A percentile compares a stretch with the other conserved stretches of the same genome.
Evolutionary conservation across 805 yeast species (phyloP).

Genomic region (Candida loeiensis): DNA sequence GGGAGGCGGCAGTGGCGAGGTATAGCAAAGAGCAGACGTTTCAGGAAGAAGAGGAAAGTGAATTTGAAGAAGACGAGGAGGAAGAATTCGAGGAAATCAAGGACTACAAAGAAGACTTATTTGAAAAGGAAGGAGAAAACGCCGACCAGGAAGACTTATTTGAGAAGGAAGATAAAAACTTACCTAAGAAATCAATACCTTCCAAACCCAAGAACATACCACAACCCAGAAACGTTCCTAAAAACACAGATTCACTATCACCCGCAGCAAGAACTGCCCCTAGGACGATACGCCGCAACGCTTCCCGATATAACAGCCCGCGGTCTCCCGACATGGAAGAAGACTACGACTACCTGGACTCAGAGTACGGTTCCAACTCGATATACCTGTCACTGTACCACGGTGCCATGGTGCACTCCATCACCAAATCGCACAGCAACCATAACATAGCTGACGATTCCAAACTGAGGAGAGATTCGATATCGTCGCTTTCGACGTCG

Average conservation of each 20-base stretch:
- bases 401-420: slow-evolving; percentile 37
- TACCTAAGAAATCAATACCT: too few relatives aligned
- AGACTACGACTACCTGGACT: slow-evolving; percentile 23
- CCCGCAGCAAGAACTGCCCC: too few relatives aligned
- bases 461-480: slow-evolving; percentile 22
- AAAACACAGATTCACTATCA: too few relatives aligned
- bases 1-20: slow-evolving; percentile 14
- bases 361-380: slow-evolving; percentile 24
- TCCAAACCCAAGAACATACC: too few relatives aligned
- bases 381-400: slow-evolving; percentile 23
- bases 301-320: slow-evolving; percentile 7
- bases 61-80: too few relatives aligned
- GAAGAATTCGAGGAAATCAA: too few relatives aligned
- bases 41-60: neutral
- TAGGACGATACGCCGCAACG: slow-evolving; percentile 6
- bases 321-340: slow-evolving; percentile 4
- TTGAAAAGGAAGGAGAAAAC: too few relatives aligned
- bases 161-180: too few relatives aligned
- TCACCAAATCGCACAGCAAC: slow-evolving; percentile 21
- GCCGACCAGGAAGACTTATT: too few relatives aligned
- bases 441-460: slow-evolving; percentile 1
- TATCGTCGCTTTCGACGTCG: slow-evolving; percentile 30
- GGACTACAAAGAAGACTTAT: too few relatives aligned
- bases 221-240: too few relatives aligned
- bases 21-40: neutral